A percentile compares a stretch with the other conserved stretches of the same genome.
Conservation (phyloP, 805 yeast genomes). For the Yamadazyma kitorensis region DNA sequence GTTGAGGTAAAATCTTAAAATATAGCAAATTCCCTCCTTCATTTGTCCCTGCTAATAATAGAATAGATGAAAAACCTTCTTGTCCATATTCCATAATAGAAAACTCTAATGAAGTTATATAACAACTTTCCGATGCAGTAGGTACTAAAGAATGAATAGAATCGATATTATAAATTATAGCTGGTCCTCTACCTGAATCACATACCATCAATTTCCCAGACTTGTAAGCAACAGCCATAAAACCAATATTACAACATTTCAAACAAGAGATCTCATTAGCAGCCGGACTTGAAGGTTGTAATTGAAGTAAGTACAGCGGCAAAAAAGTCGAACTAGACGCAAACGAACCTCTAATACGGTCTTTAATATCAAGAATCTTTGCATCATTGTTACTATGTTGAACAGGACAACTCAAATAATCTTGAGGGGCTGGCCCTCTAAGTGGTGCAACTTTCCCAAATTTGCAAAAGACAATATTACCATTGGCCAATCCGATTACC, state of each 20-base stretch:
- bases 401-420: slow-evolving; percentile 26
- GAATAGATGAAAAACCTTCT: slow-evolving; percentile 69
- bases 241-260: slow-evolving; percentile 72
- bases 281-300: slow-evolving; percentile 37
- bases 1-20: slow-evolving; percentile 63
- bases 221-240: slow-evolving; percentile 75
- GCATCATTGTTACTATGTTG: slow-evolving; percentile 35
- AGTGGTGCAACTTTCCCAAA: slow-evolving; percentile 46
- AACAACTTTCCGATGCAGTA: slow-evolving; percentile 27
- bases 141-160: slow-evolving; percentile 26
- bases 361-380: slow-evolving; percentile 47
- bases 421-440: slow-evolving; percentile 14
- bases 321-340: slow-evolving; percentile 29
- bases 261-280: slow-evolving; percentile 53
- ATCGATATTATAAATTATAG: slow-evolving; percentile 49
- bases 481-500: slow-evolving; percentile 62
- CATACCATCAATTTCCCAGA: slow-evolving; percentile 73
- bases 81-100: slow-evolving; percentile 66
- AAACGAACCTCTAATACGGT: slow-evolving; percentile 47
- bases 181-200: slow-evolving; percentile 75
- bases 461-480: slow-evolving; percentile 73
- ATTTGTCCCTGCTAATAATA: slow-evolving; percentile 73
- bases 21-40: slow-evolving; percentile 64
- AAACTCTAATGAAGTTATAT: slow-evolving; percentile 65
- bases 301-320: slow-evolving; percentile 29